Percentiles rank a stretch among this genome's conserved stretches.
Evolutionary conservation across 1,139 yeast genomes (phyloP).

Genomic region (Yamadazyma triangularis): DNA sequence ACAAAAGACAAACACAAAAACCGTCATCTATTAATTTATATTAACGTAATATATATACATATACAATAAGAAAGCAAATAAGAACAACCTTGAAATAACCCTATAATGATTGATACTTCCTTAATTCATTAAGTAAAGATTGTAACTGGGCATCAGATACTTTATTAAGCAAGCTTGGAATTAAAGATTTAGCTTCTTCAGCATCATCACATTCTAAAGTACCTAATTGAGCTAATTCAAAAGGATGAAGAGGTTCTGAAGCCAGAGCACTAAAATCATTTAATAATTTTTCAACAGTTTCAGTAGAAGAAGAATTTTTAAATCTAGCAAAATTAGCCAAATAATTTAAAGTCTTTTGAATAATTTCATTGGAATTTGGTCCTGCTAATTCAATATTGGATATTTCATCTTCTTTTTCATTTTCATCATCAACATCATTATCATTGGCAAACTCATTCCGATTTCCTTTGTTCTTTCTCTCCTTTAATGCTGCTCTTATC

Average conservation of each 20-base stretch:
- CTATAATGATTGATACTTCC: conserved; percentile 54
- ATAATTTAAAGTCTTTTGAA: conserved; percentile 89
- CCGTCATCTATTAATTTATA: background rate
- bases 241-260: conserved; percentile 74
- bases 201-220: conserved; percentile 94
- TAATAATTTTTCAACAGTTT: conserved; percentile 85
- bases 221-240: conserved; percentile 92
- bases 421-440: conserved; percentile 36
- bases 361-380: conserved; percentile 57
- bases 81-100: background rate
- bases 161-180: conserved; percentile 79
- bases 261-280: conserved; percentile 62
- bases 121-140: conserved; percentile 78
- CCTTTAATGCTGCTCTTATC: conserved; percentile 85
- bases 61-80: too few relatives aligned
- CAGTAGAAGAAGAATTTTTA: conserved; percentile 86
- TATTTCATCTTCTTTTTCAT: conserved; percentile 56
- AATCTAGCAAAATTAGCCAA: conserved; percentile 83
- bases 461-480: conserved; percentile 47
- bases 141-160: conserved; percentile 86
- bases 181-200: conserved; percentile 92
- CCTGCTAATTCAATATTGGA: conserved; percentile 71
- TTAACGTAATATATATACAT: too few relatives aligned
- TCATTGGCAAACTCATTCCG: conserved; percentile 24
- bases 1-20: too few relatives aligned